Evolutionary conservation across 73 alveolate genomes (phyloP).

Genomic region (Paramecium sonneborni): DNA sequence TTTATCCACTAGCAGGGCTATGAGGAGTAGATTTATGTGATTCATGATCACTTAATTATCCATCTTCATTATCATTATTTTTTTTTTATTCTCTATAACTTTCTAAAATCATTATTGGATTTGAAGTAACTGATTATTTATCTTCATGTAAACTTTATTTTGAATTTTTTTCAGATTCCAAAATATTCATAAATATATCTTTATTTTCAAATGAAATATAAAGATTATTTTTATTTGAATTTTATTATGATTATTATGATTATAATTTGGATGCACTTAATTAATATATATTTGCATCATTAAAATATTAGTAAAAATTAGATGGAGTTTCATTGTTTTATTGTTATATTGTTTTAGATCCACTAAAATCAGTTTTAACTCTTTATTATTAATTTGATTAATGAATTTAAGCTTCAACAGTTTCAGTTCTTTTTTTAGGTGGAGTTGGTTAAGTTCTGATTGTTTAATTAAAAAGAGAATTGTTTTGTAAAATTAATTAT

Average conservation of each 20-base stretch:
- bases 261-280: not conserved
- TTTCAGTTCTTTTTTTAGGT: slow-evolving; percentile 13
- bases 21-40: slow-evolving; percentile 45
- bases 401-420: not conserved
- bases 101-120: slow-evolving; percentile 11
- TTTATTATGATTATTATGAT: not conserved
- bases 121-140: not conserved
- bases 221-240: not conserved
- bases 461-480: not conserved
- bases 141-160: not conserved
- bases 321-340: not conserved
- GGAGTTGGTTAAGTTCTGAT: slow-evolving; percentile 49
- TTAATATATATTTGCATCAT: not conserved
- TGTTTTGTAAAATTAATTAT: not conserved
- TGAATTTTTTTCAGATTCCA: slow-evolving; percentile 23
- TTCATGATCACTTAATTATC: not conserved
- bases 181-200: slow-evolving; percentile 49
- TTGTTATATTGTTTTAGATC: not conserved
- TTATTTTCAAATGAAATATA: slow-evolving; percentile 55
- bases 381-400: slow-evolving; percentile 1
- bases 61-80: not conserved
- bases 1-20: slow-evolving; percentile 53
- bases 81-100: slow-evolving; percentile 28
- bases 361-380: slow-evolving; percentile 5
- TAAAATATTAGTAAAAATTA: not conserved